These are phyloP conservation scores for Boletus reticuloceps DNA, from an alignment of 768 basidiomycete species.

Conservation along the genomic window DNA sequence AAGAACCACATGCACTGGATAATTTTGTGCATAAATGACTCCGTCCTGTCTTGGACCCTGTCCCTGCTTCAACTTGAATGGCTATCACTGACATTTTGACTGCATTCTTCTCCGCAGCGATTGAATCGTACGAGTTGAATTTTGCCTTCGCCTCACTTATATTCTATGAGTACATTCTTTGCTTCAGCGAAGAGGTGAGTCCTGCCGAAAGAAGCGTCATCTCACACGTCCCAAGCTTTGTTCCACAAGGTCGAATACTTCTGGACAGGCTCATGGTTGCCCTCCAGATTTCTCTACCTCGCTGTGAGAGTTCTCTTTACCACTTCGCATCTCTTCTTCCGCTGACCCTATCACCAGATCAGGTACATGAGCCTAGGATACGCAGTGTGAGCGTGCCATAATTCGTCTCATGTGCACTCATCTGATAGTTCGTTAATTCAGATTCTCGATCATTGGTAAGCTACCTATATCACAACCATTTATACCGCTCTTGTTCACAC, in stretches of 20 bases:
- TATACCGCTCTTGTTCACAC: neutral
- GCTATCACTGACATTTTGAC: no score
- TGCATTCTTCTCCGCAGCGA: neutral
- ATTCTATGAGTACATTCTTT: constrained; percentile 4
- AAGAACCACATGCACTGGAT: no score
- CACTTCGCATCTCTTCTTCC: neutral
- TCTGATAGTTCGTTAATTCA: neutral
- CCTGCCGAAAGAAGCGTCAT: neutral
- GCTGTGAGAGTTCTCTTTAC: neutral
- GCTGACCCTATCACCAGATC: neutral
- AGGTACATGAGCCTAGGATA: constrained; percentile 4
- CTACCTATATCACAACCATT: neutral
- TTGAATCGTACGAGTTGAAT: neutral
- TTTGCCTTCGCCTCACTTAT: constrained; percentile 1
- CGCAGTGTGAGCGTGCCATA: neutral
- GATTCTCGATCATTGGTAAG: constrained; percentile 1
- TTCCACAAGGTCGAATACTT: constrained; percentile 2
- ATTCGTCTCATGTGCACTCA: neutral
- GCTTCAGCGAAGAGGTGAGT: constrained; percentile 4
- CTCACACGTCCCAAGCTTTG: neutral
- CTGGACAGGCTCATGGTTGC: constrained; percentile 3
- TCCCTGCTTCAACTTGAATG: neutral
- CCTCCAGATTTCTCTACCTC: constrained; percentile 7
- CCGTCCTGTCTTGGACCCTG: neutral
- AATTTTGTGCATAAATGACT: neutral